These are phyloP conservation scores for Rhexocercosporidium sp. DNA, from an alignment of 2,329 filamentous ascomycete genomes.

Conservation along the genomic window DNA sequence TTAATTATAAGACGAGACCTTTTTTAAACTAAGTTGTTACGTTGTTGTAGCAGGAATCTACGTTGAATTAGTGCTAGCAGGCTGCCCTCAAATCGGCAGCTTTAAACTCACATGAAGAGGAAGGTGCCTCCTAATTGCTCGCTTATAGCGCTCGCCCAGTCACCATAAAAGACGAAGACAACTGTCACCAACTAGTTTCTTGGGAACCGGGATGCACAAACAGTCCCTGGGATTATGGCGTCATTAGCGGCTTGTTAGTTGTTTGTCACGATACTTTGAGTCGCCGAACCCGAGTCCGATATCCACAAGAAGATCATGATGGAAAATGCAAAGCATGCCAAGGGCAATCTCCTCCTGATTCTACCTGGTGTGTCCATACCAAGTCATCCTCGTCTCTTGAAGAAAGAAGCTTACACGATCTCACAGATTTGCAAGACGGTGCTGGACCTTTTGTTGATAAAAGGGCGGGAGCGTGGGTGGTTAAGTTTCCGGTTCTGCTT, in stretches of 20 bases:
- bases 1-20: too few species aligned
- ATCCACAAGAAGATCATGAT: neutral
- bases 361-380: neutral
- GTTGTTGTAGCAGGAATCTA: too few species aligned
- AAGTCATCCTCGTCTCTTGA: neutral
- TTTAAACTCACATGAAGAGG: too few species aligned
- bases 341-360: conserved; percentile 1
- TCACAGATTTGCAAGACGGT: neutral
- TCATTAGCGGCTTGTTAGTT: neutral
- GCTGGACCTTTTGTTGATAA: neutral
- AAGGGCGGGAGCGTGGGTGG: neutral
- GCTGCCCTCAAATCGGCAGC: too few species aligned
- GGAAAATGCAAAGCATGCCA: neutral
- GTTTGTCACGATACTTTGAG: neutral
- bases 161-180: neutral
- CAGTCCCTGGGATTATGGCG: neutral
- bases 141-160: neutral
- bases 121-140: neutral
- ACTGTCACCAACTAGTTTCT: neutral
- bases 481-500: neutral
- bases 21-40: too few species aligned
- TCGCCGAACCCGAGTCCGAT: neutral
- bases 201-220: neutral
- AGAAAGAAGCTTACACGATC: conserved; percentile 1
- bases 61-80: too few species aligned